Conservation (phyloP, 495 filamentous ascomycete species). For the Aspergillus indologenus region DNA sequence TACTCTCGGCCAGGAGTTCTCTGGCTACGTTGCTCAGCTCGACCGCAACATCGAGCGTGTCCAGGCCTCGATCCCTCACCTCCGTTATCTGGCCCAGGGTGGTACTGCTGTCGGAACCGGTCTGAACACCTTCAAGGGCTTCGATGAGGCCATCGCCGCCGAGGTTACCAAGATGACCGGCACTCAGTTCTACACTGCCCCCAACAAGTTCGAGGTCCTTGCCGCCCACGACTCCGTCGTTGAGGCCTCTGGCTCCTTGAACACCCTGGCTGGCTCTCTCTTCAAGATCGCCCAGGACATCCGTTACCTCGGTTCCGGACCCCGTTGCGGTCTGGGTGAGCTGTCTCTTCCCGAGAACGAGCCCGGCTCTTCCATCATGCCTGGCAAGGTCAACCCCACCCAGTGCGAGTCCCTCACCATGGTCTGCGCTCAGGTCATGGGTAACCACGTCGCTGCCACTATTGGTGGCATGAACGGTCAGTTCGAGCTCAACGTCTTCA, state of each 20-base stretch:
- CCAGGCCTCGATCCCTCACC: constrained; percentile 73
- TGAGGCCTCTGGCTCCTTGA: constrained; percentile 87
- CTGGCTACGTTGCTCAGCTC: constrained; percentile 92
- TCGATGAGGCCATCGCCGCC: constrained; percentile 84
- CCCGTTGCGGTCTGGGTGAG: constrained; percentile 93
- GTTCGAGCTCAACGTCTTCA: constrained; percentile 99
- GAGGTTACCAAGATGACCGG: constrained; percentile 92
- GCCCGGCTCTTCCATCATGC: constrained; percentile 97
- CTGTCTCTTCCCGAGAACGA: constrained; percentile 94
- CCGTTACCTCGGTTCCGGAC: constrained; percentile 92
- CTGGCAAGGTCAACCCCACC: constrained; percentile 98
- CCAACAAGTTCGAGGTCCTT: constrained; percentile 99
- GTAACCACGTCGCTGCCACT: constrained; percentile 88
- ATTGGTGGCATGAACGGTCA: constrained; percentile 96
- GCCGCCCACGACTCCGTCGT: constrained; percentile 95
- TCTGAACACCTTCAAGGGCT: constrained; percentile 95
- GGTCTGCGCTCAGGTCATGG: constrained; percentile 96
- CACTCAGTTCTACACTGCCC: constrained; percentile 89
- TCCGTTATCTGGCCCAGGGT: constrained; percentile 87
- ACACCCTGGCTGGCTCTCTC: constrained; percentile 87
- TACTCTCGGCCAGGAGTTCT: constrained; percentile 97
- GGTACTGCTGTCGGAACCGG: constrained; percentile 97
- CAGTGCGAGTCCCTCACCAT: constrained; percentile 98
- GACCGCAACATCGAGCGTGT: constrained; percentile 87
- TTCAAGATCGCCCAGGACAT: constrained; percentile 99